Percentiles rank a stretch among this genome's conserved stretches.
These are phyloP conservation scores for Mimosa pudica DNA, from an alignment of 306 rosid genomes.

Conservation along the genomic window DNA sequence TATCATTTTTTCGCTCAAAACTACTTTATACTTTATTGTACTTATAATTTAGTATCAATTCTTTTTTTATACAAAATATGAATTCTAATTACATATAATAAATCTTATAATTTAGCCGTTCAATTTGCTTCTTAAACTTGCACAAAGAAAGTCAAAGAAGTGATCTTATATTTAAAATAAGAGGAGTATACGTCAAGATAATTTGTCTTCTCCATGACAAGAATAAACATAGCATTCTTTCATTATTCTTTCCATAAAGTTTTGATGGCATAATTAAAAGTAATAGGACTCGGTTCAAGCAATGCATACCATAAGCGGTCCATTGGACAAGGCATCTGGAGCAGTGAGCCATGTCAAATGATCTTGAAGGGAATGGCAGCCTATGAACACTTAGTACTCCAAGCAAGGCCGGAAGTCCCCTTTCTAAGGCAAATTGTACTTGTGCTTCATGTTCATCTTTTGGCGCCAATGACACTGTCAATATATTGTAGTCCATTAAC, in stretches of 20 bases:
- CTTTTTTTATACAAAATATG: too few species aligned
- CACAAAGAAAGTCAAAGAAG: too few species aligned
- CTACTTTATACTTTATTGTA: too few species aligned
- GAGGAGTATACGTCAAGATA: neutral
- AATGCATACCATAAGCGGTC: constrained; percentile 53
- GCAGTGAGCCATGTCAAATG: constrained; percentile 69
- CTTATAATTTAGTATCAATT: too few species aligned
- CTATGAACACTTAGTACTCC: constrained; percentile 57
- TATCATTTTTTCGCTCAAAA: too few species aligned
- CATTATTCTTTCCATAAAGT: neutral
- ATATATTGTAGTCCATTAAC: constrained; percentile 46
- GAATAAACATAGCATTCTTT: neutral
- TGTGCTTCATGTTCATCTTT: constrained; percentile 59
- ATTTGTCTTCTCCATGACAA: neutral
- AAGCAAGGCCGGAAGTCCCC: constrained; percentile 72
- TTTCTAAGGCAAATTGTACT: constrained; percentile 61
- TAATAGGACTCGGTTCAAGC: constrained; percentile 25
- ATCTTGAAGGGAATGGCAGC: constrained; percentile 58
- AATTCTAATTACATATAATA: too few species aligned
- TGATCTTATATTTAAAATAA: too few species aligned
- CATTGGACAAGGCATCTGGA: constrained; percentile 66
- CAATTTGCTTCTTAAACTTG: too few species aligned
- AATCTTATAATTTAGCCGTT: too few species aligned
- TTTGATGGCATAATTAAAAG: neutral
- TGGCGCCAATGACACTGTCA: constrained; percentile 66